phyloP scores from a whole-genome alignment of 176 grass and related monocot species.

The Rhipidocladum racemiflorum region DNA sequence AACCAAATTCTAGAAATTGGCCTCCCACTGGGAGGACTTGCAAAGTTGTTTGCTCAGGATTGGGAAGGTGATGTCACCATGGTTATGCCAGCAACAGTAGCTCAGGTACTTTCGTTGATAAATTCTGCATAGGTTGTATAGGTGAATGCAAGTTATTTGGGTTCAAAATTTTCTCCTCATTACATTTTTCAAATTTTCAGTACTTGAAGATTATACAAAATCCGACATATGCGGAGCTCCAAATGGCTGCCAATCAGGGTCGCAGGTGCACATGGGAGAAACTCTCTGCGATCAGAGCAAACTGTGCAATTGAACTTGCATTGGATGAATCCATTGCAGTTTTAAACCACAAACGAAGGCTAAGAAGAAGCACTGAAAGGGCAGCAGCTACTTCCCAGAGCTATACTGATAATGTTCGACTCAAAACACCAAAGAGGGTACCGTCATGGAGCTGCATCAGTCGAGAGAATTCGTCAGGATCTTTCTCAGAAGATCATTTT shows the following conservation, averaged over 20 bases:
- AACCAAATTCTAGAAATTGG: slow-evolving; percentile 90
- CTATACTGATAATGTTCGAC: slow-evolving; percentile 27
- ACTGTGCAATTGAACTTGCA: slow-evolving; percentile 93
- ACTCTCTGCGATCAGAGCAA: slow-evolving; percentile 86
- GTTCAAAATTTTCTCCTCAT: not conserved
- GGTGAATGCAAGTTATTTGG: not conserved
- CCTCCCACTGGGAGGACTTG: slow-evolving; percentile 80
- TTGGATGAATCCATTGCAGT: slow-evolving; percentile 83
- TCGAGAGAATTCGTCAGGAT: slow-evolving; percentile 79
- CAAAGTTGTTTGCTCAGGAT: slow-evolving; percentile 92
- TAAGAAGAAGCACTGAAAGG: slow-evolving; percentile 70
- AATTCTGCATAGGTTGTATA: not conserved
- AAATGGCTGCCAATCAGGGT: slow-evolving; percentile 86
- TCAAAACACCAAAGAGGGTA: slow-evolving; percentile 65
- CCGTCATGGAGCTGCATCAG: slow-evolving; percentile 94
- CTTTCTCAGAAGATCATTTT: slow-evolving; percentile 70
- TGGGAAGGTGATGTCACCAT: slow-evolving; percentile 95
- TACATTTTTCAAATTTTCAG: slow-evolving; percentile 26
- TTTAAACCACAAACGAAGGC: slow-evolving; percentile 79
- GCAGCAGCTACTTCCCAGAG: slow-evolving; percentile 51
- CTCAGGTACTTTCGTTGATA: slow-evolving; percentile 17
- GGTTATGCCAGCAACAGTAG: slow-evolving; percentile 91
- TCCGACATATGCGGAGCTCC: slow-evolving; percentile 65
- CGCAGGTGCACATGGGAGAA: slow-evolving; percentile 94
- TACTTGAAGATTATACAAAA: slow-evolving; percentile 98